Base-by-base conservation (phyloP, 2,329 filamentous ascomycete genomes). In the Apiospora arundinis region DNA sequence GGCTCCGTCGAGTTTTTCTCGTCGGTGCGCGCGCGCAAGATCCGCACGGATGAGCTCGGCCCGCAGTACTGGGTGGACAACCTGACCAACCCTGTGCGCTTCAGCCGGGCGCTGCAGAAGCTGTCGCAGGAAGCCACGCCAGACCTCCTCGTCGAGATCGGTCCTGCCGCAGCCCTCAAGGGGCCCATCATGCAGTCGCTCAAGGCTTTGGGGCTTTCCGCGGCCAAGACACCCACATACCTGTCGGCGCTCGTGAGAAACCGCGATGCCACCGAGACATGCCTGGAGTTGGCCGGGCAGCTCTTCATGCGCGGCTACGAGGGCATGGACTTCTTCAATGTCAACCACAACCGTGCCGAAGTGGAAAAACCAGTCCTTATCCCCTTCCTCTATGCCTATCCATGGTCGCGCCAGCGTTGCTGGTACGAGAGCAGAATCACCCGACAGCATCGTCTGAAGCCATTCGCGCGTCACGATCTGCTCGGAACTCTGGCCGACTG, bases 401-500 rank as follows among this genome's bases (percentile, higher is more conserved):
- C 79, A 0, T 81, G 79, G 79, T 76, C 78, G 5, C 76, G 75
- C 37, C 78, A 80, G 65, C 75, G 74, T 68, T 81, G 77, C 70
- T 81, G 78, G 78, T 75, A 75, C 23, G 79, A 81, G 72, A 75
- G 74, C 63, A 78, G 79, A 16, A 76, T 79, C 67, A 76, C 76
- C 23, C 68, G 73, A 65, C 77, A 79, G 69, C 81, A 81, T 72
- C 79, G 79, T 2, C 74, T 78, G 70, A 80, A 80, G 71, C 78
- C 74, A 4, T 81, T 80, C 72, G 73, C 77, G 6, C 78, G 77
- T 37, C 78, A 82, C 71, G 80, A 81, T 71, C 73, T 82, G 2
- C 75, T 83, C 7, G 82, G 82, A 9, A 75, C 75, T 1, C 60
- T 81, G 65, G 76, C 79, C 5, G 77, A 80, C 70, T 79, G 76